Evolutionary conservation across 1,284 basidiomycete species (phyloP).

Genomic region (Phylloporus sp.): DNA sequence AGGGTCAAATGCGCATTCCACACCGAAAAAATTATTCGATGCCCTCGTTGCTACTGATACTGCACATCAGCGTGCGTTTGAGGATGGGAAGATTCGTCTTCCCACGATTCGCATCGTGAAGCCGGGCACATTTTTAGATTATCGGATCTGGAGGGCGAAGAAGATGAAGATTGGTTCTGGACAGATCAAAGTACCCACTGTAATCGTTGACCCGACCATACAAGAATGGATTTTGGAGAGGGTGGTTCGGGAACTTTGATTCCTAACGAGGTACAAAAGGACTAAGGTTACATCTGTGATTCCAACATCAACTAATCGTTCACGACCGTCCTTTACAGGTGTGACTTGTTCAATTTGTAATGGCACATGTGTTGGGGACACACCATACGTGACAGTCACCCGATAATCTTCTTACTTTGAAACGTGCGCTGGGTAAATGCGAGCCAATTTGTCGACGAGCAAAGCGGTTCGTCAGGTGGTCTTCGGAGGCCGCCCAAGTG

Average conservation of each 20-base stretch:
- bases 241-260: slow-evolving; percentile 13
- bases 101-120: slow-evolving; percentile 13
- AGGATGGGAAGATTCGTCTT: slow-evolving; percentile 9
- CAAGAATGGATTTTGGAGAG: slow-evolving; percentile 23
- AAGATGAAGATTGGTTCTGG: background rate
- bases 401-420: no score
- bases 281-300: no score
- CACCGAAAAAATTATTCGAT: background rate
- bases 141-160: slow-evolving; percentile 23
- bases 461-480: no score
- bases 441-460: no score
- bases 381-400: no score
- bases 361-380: no score
- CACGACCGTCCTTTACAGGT: no score
- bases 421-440: no score
- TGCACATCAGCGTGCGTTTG: slow-evolving; percentile 2
- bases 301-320: no score
- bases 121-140: slow-evolving; percentile 27
- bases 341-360: no score
- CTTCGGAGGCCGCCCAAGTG: no score
- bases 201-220: slow-evolving; percentile 14
- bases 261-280: no score
- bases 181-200: slow-evolving; percentile 28
- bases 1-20: slow-evolving; percentile 18
- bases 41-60: slow-evolving; percentile 14